These are phyloP conservation scores for Gossypium gossypioides DNA, from an alignment of 441 rosid species.

Conservation along the genomic window DNA sequence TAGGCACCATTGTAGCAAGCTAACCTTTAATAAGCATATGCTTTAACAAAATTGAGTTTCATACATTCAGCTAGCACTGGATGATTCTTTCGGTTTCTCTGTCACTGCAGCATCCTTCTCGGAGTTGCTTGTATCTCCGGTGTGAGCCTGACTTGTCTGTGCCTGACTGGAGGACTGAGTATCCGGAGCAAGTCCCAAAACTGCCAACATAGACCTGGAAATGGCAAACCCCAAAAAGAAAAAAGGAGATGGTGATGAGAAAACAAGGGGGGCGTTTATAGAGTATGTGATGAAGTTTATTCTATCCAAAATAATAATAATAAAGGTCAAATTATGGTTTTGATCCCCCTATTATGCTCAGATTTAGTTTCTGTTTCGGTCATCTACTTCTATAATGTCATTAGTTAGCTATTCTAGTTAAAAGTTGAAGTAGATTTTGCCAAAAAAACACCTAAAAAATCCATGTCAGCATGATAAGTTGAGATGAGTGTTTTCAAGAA, in stretches of 20 bases:
- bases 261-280: not conserved
- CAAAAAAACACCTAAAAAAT: too few relatives aligned
- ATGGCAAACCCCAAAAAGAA: conserved; percentile 12
- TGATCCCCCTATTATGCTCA: too few relatives aligned
- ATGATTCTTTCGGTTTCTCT: conserved; percentile 53
- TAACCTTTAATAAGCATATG: not conserved
- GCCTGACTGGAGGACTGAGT: conserved; percentile 49
- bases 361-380: too few relatives aligned
- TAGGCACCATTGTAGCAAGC: not conserved
- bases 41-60: not conserved
- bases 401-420: too few relatives aligned
- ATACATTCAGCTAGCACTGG: conserved; percentile 37
- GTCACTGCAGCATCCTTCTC: conserved; percentile 34
- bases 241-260: not conserved
- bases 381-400: too few relatives aligned
- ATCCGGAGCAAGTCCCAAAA: conserved; percentile 68
- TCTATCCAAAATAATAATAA: not conserved
- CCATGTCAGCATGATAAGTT: too few relatives aligned
- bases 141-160: conserved; percentile 44
- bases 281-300: not conserved
- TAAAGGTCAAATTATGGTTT: not conserved
- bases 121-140: conserved; percentile 46
- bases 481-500: too few relatives aligned
- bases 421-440: too few relatives aligned
- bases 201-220: conserved; percentile 63